A percentile compares a stretch with the other conserved stretches of the same genome.
These are phyloP conservation scores for Echria macrotheca DNA, from an alignment of 495 filamentous ascomycete genomes.

Conservation along the genomic window DNA sequence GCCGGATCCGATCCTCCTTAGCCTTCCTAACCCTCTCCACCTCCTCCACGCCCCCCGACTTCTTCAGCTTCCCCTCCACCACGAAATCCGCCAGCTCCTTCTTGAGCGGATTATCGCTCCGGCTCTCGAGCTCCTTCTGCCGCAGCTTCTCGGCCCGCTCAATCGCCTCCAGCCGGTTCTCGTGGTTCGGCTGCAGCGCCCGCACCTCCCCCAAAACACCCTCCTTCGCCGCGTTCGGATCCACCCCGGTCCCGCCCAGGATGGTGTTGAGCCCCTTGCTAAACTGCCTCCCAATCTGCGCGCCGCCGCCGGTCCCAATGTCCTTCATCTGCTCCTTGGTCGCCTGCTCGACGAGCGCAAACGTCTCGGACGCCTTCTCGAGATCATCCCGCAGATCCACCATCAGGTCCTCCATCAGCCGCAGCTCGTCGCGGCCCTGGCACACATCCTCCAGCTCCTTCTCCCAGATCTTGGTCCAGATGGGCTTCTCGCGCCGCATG, in stretches of 20 bases:
- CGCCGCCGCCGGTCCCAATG: conserved; percentile 40
- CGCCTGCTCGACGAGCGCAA: conserved; percentile 90
- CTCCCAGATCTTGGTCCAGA: conserved; percentile 99
- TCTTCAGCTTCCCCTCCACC: conserved; percentile 87
- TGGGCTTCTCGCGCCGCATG: conserved; percentile 81
- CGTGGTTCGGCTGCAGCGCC: conserved; percentile 91
- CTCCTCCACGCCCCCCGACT: conserved; percentile 91
- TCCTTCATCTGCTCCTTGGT: conserved; percentile 91
- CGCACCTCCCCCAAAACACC: conserved; percentile 88
- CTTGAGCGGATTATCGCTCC: conserved; percentile 72
- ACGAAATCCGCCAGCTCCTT: conserved; percentile 88
- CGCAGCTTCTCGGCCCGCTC: conserved; percentile 86
- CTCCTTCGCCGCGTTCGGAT: conserved; percentile 80
- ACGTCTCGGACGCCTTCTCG: conserved; percentile 87
- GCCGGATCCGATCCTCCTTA: conserved; percentile 82
- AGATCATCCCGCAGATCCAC: conserved; percentile 90
- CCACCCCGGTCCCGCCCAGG: conserved; percentile 54
- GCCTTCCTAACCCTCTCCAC: conserved; percentile 75
- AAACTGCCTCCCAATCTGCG: conserved; percentile 36
- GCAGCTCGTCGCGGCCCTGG: conserved; percentile 87
- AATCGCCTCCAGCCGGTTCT: conserved; percentile 87
- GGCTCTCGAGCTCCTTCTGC: conserved; percentile 77
- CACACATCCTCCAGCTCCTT: conserved; percentile 90
- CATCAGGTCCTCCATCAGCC: conserved; percentile 88
- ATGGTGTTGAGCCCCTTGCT: conserved; percentile 52